These are phyloP conservation scores for Ocimum tenuiflorum DNA, from an alignment of 257 asterid species.

Conservation along the genomic window DNA sequence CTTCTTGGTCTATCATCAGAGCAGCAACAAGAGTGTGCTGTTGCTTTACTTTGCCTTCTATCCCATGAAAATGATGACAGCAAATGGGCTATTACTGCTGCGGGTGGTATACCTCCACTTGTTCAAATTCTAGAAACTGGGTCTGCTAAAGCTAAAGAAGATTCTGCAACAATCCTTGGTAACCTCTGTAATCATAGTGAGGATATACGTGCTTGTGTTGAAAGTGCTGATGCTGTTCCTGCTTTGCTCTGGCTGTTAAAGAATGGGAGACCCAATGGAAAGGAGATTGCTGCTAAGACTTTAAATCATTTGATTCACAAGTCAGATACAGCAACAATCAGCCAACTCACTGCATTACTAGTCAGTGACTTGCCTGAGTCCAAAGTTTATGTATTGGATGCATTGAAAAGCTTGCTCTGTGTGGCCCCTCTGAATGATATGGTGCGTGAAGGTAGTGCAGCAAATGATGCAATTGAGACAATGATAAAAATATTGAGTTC, in stretches of 20 bases:
- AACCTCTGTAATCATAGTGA: constrained; percentile 98
- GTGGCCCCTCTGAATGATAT: constrained; percentile 80
- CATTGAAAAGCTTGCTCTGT: constrained; percentile 79
- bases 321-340: constrained; percentile 95
- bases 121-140: constrained; percentile 97
- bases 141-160: constrained; percentile 94
- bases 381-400: constrained; percentile 82
- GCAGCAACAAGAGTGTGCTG: constrained; percentile 99
- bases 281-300: constrained; percentile 95
- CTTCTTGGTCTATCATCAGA: constrained; percentile 98
- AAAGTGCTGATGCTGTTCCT: constrained; percentile 99
- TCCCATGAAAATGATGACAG: constrained; percentile 93
- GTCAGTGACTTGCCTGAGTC: constrained; percentile 95
- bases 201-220: constrained; percentile 98
- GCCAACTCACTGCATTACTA: constrained; percentile 93
- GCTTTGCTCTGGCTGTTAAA: constrained; percentile 93
- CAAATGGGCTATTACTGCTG: constrained; percentile 99
- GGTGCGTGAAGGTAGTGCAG: constrained; percentile 94
- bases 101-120: constrained; percentile 99
- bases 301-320: constrained; percentile 95
- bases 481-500: constrained; percentile 80
- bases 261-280: constrained; percentile 91
- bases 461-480: constrained; percentile 93
- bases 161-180: constrained; percentile 92
- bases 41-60: constrained; percentile 84